Evolutionary conservation across 805 yeast genomes (phyloP), one percentile per base, ranked within the genome.

Genomic region (Brettanomyces bruxellensis): DNA sequence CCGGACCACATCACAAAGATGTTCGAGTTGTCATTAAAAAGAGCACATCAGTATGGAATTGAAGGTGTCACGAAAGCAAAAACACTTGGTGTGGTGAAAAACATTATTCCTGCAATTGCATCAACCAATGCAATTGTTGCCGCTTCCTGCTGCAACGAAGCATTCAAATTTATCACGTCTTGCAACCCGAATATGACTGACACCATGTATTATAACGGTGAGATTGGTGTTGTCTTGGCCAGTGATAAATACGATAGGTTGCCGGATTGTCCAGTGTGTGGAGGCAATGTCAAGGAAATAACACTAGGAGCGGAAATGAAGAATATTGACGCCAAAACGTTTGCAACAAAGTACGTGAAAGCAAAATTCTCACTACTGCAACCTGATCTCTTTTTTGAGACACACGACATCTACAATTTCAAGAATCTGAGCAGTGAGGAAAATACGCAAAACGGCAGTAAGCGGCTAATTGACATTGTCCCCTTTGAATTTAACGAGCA

Each of bases 101-200:
- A 83, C 56, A 90, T 91, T 49, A 84, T 91, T 8, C 99, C 99
- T 0, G 90, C 96, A 1, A 86, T 90, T 45, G 96, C 96, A 1
- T 83, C 95, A 2, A 90, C 97, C 0, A 91, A 93, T 61, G 95
- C 98, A 2, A 75, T 91, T 23, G 78, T 91, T 32, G 96, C 97
- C 0, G 95, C 93, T 0, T 73, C 88, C 5, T 86, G 95, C 60
- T 84, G 93, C 58, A 85, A 84, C 51, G 96, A 89, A 61, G 86
- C 84, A 2, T 77, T 87, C 62, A 90, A 90, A 58, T 69, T 89
- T 24, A 73, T 86, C 39, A 79, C 95, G 1, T 78, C 82, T 45
- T 69, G 79, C 47, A 79, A 79, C 50, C 91, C 89, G 0, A 66
- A 67, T 14, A 64, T 86, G 53, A 76, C 79, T 49, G 90, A 88